These are phyloP conservation scores for Pestalotiopsis sp. DNA, from an alignment of 2,329 filamentous ascomycete genomes.

Conservation along the genomic window DNA sequence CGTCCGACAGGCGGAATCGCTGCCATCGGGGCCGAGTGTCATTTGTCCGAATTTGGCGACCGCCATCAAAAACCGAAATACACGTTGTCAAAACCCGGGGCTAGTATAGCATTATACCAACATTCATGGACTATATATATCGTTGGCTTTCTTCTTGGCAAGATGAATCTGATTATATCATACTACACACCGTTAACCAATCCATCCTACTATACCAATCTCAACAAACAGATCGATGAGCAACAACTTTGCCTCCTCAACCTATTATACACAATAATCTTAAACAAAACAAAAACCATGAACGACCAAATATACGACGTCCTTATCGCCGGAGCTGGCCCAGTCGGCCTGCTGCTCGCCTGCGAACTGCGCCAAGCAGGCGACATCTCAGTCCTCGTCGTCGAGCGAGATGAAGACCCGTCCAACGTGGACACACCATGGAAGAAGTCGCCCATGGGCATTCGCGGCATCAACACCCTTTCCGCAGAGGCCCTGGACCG, in stretches of 20 bases:
- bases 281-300: not conserved
- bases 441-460: constrained; percentile 27
- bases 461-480: constrained; percentile 31
- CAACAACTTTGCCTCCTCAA: too few species aligned
- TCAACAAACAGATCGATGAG: too few species aligned
- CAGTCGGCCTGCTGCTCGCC: constrained; percentile 35
- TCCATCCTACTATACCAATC: too few species aligned
- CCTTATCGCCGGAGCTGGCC: constrained; percentile 35
- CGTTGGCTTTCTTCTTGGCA: not conserved
- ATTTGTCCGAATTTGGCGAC: not conserved
- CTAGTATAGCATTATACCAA: not conserved
- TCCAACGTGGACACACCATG: constrained; percentile 22
- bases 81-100: not conserved
- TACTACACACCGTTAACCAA: not conserved
- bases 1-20: not conserved
- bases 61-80: too few species aligned
- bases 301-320: constrained; percentile 29
- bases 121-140: not conserved
- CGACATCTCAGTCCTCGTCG: constrained; percentile 33
- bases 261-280: too few species aligned
- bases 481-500: constrained; percentile 37
- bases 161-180: not conserved
- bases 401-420: constrained; percentile 28
- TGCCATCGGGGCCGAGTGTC: not conserved
- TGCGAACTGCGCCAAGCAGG: constrained; percentile 34